phyloP scores from a whole-genome alignment of 2,329 filamentous ascomycete species.

The Cucurbitaria berberidis region DNA sequence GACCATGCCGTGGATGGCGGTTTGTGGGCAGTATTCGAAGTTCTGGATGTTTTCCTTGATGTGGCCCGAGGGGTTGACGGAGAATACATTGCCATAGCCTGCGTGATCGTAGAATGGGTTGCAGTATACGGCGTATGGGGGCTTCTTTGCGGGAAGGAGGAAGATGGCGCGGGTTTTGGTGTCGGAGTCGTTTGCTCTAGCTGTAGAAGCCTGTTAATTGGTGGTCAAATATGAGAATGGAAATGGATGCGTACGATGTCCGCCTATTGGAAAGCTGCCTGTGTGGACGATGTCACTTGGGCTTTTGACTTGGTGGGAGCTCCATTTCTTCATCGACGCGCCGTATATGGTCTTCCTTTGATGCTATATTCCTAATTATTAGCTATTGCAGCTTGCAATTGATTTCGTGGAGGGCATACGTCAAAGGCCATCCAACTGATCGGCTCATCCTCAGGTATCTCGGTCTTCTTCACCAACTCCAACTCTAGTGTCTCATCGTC shows the following conservation, averaged over 20 bases:
- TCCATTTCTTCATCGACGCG: slow-evolving; percentile 93
- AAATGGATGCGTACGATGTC: slow-evolving; percentile 67
- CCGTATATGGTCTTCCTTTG: slow-evolving; percentile 84
- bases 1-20: slow-evolving; percentile 82
- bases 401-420: slow-evolving; percentile 56
- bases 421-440: slow-evolving; percentile 95
- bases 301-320: slow-evolving; percentile 76
- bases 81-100: slow-evolving; percentile 79
- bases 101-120: slow-evolving; percentile 91
- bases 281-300: slow-evolving; percentile 77
- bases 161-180: slow-evolving; percentile 91
- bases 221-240: background rate
- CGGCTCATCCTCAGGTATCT: slow-evolving; percentile 81
- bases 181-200: slow-evolving; percentile 68
- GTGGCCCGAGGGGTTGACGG: slow-evolving; percentile 62
- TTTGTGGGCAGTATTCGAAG: slow-evolving; percentile 72
- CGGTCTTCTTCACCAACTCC: slow-evolving; percentile 77
- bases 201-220: slow-evolving; percentile 50
- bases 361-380: slow-evolving; percentile 61
- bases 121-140: slow-evolving; percentile 83
- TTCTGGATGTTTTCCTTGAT: slow-evolving; percentile 72
- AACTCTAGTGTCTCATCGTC: slow-evolving; percentile 80
- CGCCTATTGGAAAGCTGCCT: slow-evolving; percentile 74
- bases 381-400: slow-evolving; percentile 15
- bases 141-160: slow-evolving; percentile 76